These are phyloP conservation scores for Monosporozyma siamensis DNA, from an alignment of 805 yeast genomes.

Conservation along the genomic window DNA sequence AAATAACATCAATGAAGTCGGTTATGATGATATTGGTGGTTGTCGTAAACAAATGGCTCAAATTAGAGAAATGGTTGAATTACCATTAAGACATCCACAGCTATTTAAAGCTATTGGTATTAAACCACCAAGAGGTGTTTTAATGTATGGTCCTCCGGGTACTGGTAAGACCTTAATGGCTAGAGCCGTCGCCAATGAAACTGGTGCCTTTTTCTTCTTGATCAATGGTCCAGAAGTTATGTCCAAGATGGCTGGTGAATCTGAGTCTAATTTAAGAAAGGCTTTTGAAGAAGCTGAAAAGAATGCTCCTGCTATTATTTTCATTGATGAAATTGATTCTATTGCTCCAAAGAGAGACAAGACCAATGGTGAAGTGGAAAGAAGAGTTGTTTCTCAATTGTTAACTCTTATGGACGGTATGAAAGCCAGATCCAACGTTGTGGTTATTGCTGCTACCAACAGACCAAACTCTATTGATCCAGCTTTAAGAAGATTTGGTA, in stretches of 20 bases:
- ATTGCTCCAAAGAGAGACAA: conserved; percentile 99
- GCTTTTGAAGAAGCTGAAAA: conserved; percentile 99
- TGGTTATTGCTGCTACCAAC: conserved; percentile 95
- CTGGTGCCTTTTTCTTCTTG: conserved; percentile 96
- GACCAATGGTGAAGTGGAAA: conserved; percentile 98
- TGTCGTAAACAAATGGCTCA: conserved; percentile 99
- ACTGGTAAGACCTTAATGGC: conserved; percentile 99
- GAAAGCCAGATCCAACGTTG: conserved; percentile 98
- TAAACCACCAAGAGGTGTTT: conserved; percentile 96
- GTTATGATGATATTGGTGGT: conserved; percentile 98
- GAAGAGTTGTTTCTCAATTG: conserved; percentile 97
- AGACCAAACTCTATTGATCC: conserved; percentile 69
- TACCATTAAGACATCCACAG: conserved; percentile 97
- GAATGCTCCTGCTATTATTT: conserved; percentile 94
- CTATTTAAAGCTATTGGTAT: conserved; percentile 96
- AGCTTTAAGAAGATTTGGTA: conserved; percentile 79
- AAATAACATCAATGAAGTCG: conserved; percentile 91
- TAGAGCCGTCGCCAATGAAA: conserved; percentile 98
- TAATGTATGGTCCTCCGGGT: conserved; percentile 99
- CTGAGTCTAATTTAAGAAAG: conserved; percentile 92
- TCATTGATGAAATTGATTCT: conserved; percentile 97
- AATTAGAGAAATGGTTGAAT: conserved; percentile 95
- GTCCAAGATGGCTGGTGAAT: conserved; percentile 99
- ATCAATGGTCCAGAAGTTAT: conserved; percentile 99
- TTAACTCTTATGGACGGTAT: conserved; percentile 98